Percentiles rank a stretch among this genome's conserved stretches.
These are phyloP conservation scores for Phialophora verrucosa DNA, from an alignment of 2,329 filamentous ascomycete species.

Conservation along the genomic window DNA sequence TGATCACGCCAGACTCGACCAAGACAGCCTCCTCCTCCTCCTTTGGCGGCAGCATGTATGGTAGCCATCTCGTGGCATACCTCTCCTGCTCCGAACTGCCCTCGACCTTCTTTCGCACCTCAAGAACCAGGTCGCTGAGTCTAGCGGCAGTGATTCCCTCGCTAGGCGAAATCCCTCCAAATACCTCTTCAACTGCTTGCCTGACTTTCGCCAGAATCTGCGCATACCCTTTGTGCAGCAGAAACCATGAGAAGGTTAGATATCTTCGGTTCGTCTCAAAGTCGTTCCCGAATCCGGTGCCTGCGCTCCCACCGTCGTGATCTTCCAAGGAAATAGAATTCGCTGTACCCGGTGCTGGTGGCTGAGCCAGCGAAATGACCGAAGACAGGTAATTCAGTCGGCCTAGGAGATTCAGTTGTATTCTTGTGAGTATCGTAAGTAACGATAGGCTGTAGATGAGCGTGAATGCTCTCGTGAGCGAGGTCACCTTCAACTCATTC, in stretches of 20 bases:
- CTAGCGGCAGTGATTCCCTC: conserved; percentile 83
- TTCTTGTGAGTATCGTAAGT: conserved; percentile 86
- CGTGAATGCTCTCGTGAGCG: conserved; percentile 88
- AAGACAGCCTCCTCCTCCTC: conserved; percentile 77
- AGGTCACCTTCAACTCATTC: conserved; percentile 94
- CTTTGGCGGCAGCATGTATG: conserved; percentile 78
- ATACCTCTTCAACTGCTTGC: conserved; percentile 84
- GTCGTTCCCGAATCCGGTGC: conserved; percentile 80
- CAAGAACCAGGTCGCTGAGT: conserved; percentile 78
- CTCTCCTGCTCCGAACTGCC: conserved; percentile 70
- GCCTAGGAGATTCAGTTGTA: conserved; percentile 96
- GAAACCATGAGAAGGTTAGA: conserved; percentile 97
- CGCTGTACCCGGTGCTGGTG: conserved; percentile 59
- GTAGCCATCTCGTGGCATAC: conserved; percentile 73
- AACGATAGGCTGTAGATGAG: conserved; percentile 89
- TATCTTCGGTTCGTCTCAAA: conserved; percentile 96
- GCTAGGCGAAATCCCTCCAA: conserved; percentile 84
- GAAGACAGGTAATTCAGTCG: conserved; percentile 94
- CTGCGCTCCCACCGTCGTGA: conserved; percentile 87
- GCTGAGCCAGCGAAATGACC: conserved; percentile 86
- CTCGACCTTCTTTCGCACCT: conserved; percentile 85
- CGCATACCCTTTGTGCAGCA: conserved; percentile 87
- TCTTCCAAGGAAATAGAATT: conserved; percentile 81
- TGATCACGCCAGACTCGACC: conserved; percentile 77
- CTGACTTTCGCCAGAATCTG: conserved; percentile 82